Evolutionary conservation across 306 rosid genomes (phyloP), one percentile per base, ranked within the genome.

Genomic region (Crataegus laevigata): DNA sequence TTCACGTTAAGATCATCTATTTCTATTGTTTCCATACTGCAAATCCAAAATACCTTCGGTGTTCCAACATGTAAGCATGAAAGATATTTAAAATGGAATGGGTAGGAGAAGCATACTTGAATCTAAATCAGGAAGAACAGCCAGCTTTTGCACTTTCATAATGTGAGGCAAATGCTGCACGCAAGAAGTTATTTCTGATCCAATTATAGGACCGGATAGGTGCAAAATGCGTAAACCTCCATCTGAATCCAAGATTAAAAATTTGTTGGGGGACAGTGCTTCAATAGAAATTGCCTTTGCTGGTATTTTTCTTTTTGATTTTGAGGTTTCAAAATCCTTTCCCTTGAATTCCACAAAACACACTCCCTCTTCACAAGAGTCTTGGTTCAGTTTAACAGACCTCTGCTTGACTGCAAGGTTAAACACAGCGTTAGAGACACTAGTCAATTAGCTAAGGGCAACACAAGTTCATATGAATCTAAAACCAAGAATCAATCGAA

Each of bases 181-280:
- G 76, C 72, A 78, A 76, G 80, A 85, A 36, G 88, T 15, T 68
- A 84, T 75, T 71, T 88, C 86, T 21, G 80, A 78, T 82, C 97
- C 96, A 65, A 75, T 43, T 68, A 83, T 82, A 69, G 89, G 81
- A 78, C 72, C 81, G 71, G 84, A 85, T 72, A 89, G 77, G 83
- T 79, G 82, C 83, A 94, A 83, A 71, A 87, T 70, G 80, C 88
- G 93, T 78, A 91, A 77, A 61, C 85, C 87, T 82, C 98, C 98
- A 76, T 66, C 85, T 8, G 98, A 91, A 78, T 90, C 97, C 84
- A 91, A 79, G 76, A 90, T 80, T 74, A 91, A 52, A 80, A 86
- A 86, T 82, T 79, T 87, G 75, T 78, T 86, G 58, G 84, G 87
- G 69, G 96, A 91, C 73, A 91, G 68, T 55, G 93, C 89, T 67